Base-by-base conservation (phyloP, 192 early-diverging fungal genomes). In the Geranomyces michiganensis region DNA sequence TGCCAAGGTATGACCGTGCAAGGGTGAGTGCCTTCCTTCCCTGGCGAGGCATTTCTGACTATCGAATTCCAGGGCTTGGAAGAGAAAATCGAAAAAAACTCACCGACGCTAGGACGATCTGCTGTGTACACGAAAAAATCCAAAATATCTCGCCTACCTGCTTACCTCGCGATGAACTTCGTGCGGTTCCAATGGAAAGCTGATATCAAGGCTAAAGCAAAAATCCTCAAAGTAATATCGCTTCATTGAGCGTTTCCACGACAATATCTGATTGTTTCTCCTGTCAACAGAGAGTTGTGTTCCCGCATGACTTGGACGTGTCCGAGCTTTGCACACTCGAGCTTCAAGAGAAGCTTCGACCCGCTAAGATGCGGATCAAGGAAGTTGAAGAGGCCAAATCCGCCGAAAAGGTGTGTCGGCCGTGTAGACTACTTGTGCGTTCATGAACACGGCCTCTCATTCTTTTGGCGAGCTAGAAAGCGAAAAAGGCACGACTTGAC, bases 181-280 rank as follows among this genome's bases (percentile, higher is more conserved):
- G 90, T 95, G 41, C 89, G 97, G 19, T 97, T 98, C 79, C 96
- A 92, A 83, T 99, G 96, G 96, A 96, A 95, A 70, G 75, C 88
- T 0, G 75, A 85, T 9, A 91, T 92, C 65, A 79, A 83, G 32
- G 82, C 92, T 10, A 89, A 90, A 55, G 92, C 94, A 14, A 99
- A 99, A 78, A 98, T 99, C 78, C 77, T 97, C 65, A 94, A 95
- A 72, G 82, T 83, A 53, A 47, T 14, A 47, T 10, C 19, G 19
- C 12, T 47, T 47, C 46, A 47, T 19, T 19, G 19, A 47, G 10
- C 12, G 10, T 47, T 10, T 14, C 19, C 46, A 14, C 10, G 10
- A 14, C 12, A 10, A 47, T 15, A 24, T 3, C 51, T 53, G 7
- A 53, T 26, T 7, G 24, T 24, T n/a, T 6, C 15, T 53, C 17